phyloP scores from a whole-genome alignment of 2,329 filamentous ascomycete species.

The Elsinoe fawcettii region DNA sequence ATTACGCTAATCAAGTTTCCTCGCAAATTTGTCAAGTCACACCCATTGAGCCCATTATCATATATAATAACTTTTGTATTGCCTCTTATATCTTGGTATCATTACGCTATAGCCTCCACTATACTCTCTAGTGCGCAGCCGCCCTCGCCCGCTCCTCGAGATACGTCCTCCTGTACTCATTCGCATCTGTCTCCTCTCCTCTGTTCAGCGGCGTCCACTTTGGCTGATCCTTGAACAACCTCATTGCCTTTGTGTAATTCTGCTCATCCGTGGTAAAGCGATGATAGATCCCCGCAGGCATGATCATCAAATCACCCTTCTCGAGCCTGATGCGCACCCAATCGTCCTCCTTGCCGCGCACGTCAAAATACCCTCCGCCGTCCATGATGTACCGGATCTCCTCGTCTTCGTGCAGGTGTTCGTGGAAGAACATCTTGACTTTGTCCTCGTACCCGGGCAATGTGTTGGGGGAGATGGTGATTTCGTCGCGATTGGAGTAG shows the following conservation, averaged over 20 bases:
- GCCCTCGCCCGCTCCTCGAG: constrained; percentile 37
- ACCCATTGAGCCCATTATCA: neutral
- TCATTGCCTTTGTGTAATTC: constrained; percentile 92
- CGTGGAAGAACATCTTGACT: constrained; percentile 85
- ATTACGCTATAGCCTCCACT: neutral
- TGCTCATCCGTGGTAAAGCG: constrained; percentile 89
- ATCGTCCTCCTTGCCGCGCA: constrained; percentile 69
- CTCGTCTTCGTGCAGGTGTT: constrained; percentile 97
- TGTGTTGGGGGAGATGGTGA: constrained; percentile 74
- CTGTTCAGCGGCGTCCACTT: constrained; percentile 96
- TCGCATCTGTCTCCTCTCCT: constrained; percentile 65
- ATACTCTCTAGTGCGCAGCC: neutral
- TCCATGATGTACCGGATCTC: constrained; percentile 93
- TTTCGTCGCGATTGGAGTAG: constrained; percentile 93
- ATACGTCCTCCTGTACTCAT: constrained; percentile 72
- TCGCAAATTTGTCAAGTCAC: no score
- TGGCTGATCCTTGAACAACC: constrained; percentile 94
- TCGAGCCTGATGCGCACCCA: constrained; percentile 83
- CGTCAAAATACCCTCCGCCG: constrained; percentile 88
- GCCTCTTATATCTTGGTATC: neutral
- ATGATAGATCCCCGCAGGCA: constrained; percentile 94
- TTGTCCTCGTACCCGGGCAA: constrained; percentile 89
- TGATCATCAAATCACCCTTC: constrained; percentile 83
- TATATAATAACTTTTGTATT: neutral
- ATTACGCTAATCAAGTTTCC: constrained; percentile 13